Evolutionary conservation across 2,329 filamentous ascomycete genomes (phyloP).

Genomic region (Colletotrichum zoysiae): DNA sequence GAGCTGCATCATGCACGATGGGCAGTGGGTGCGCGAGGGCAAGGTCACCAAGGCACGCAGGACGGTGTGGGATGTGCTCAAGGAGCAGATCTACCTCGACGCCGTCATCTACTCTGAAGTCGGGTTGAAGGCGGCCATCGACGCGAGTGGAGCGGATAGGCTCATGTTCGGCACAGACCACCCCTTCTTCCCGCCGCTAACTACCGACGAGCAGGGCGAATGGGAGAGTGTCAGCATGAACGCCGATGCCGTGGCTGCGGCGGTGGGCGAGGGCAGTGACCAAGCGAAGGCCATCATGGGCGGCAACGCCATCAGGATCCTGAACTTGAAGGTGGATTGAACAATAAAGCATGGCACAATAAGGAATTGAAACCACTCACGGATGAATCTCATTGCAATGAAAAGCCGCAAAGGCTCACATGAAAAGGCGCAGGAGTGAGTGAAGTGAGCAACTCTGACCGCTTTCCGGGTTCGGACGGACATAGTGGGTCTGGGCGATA

Average conservation of each 20-base stretch:
- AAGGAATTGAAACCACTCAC: neutral
- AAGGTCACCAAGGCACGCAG: conserved; percentile 62
- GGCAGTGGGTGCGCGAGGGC: conserved; percentile 75
- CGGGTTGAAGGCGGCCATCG: conserved; percentile 77
- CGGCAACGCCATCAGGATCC: conserved; percentile 67
- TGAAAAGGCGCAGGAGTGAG: conserved; percentile 3
- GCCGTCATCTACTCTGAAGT: conserved; percentile 86
- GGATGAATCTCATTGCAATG: neutral
- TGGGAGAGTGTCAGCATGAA: conserved; percentile 76
- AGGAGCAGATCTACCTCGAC: conserved; percentile 86
- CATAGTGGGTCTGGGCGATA: accelerated
- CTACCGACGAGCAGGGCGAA: conserved; percentile 69
- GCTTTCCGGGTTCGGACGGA: neutral
- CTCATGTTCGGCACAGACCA: conserved; percentile 87
- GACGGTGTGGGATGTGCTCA: conserved; percentile 68
- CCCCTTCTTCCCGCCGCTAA: conserved; percentile 85
- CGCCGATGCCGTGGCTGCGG: conserved; percentile 64
- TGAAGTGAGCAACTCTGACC: conserved; percentile 1
- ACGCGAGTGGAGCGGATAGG: conserved; percentile 73
- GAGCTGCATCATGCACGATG: conserved; percentile 87
- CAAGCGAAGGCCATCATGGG: conserved; percentile 69
- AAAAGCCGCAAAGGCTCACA: conserved; percentile 1
- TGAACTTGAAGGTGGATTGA: conserved; percentile 48
- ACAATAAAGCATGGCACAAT: neutral
- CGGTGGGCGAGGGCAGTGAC: conserved; percentile 60